phyloP scores from a whole-genome alignment of 805 yeast genomes.

The Metschnikowia reukaufii region DNA sequence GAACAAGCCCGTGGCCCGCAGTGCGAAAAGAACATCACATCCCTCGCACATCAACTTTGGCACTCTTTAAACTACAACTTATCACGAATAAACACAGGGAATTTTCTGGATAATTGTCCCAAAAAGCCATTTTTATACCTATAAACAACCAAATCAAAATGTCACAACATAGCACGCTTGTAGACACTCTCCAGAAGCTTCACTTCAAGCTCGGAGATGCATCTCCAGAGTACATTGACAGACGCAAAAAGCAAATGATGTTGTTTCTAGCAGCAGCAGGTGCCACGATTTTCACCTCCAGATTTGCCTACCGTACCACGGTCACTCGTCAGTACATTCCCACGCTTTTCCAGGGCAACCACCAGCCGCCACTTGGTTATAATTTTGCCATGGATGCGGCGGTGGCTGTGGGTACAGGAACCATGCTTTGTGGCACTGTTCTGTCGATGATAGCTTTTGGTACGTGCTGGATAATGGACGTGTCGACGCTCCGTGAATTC shows the following conservation, averaged over 20 bases:
- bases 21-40: too few species aligned
- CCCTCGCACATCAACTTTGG: too few species aligned
- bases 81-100: too few species aligned
- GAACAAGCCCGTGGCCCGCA: too few species aligned
- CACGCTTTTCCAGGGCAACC: slow-evolving; percentile 77
- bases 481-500: slow-evolving; percentile 67
- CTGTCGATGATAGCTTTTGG: slow-evolving; percentile 74
- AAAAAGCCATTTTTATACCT: background rate
- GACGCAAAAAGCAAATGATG: slow-evolving; percentile 72
- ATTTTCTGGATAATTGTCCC: too few species aligned
- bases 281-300: slow-evolving; percentile 66
- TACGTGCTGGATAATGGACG: slow-evolving; percentile 76
- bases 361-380: slow-evolving; percentile 74
- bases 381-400: slow-evolving; percentile 81
- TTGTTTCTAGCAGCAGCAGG: slow-evolving; percentile 72
- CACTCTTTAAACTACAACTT: too few species aligned
- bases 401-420: slow-evolving; percentile 79
- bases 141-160: background rate
- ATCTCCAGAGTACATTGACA: slow-evolving; percentile 51
- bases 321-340: slow-evolving; percentile 73
- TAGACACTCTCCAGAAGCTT: slow-evolving; percentile 9
- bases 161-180: background rate
- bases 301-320: slow-evolving; percentile 75
- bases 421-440: slow-evolving; percentile 69
- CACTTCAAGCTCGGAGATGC: slow-evolving; percentile 37